Evolutionary conservation across 345 rosid genomes (phyloP).

Genomic region (Psidium guajava): DNA sequence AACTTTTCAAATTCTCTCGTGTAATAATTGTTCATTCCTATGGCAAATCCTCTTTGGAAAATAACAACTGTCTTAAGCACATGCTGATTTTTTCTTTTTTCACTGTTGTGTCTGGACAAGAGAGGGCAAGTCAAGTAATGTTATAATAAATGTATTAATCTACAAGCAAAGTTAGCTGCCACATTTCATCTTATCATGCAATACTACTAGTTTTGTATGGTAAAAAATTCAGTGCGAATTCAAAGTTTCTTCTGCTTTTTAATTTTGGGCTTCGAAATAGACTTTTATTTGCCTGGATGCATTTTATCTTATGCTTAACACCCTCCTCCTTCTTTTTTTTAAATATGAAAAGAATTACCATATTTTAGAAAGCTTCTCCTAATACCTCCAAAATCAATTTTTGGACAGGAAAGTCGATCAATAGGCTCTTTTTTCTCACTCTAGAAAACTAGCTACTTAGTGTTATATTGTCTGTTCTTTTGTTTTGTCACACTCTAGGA

Average conservation of each 20-base stretch:
- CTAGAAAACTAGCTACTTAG: not conserved
- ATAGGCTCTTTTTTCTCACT: not conserved
- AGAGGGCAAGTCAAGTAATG: not conserved
- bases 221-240: not conserved
- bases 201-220: not conserved
- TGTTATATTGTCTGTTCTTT: not conserved
- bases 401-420: not conserved
- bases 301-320: not conserved
- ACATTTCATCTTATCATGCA: fast-evolving
- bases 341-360: not conserved
- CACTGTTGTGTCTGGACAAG: not conserved
- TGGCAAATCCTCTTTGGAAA: not conserved
- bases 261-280: not conserved
- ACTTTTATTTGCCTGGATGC: not conserved
- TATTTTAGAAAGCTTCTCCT: not conserved
- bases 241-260: not conserved
- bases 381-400: not conserved
- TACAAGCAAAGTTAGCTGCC: not conserved
- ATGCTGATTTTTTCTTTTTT: not conserved
- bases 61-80: not conserved
- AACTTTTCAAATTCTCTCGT: not conserved
- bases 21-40: not conserved
- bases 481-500: not conserved
- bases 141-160: not conserved
- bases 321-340: not conserved